These are phyloP conservation scores for Aspergillus sp. DNA, from an alignment of 2,329 filamentous ascomycete species.

Conservation along the genomic window DNA sequence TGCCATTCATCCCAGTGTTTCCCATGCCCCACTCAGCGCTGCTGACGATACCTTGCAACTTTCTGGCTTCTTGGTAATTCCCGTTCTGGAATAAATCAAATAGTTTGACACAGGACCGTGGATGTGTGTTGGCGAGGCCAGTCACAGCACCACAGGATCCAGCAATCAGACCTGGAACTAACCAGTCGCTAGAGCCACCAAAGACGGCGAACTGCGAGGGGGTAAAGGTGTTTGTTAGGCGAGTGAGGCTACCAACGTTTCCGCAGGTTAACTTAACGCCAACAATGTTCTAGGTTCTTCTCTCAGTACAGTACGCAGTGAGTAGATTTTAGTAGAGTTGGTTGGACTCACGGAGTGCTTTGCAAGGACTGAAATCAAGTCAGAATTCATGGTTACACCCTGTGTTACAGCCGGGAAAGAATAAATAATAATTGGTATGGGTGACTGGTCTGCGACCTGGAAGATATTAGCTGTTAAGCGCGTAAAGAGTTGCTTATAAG, in stretches of 20 bases:
- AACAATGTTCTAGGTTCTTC: slow-evolving; percentile 55
- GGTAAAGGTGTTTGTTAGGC: slow-evolving; percentile 57
- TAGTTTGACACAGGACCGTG: slow-evolving; percentile 53
- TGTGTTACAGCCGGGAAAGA: slow-evolving; percentile 64
- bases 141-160: slow-evolving; percentile 72
- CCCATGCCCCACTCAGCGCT: not conserved
- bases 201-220: slow-evolving; percentile 69
- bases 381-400: slow-evolving; percentile 59
- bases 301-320: no score
- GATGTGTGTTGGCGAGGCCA: slow-evolving; percentile 69
- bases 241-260: slow-evolving; percentile 63
- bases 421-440: slow-evolving; percentile 55
- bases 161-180: slow-evolving; percentile 66
- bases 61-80: not conserved
- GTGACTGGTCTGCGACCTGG: not conserved
- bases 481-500: not conserved
- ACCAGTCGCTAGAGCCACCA: slow-evolving; percentile 73
- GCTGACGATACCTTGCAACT: not conserved
- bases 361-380: slow-evolving; percentile 54
- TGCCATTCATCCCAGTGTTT: not conserved
- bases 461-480: not conserved
- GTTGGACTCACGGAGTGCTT: slow-evolving; percentile 14
- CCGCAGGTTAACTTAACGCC: slow-evolving; percentile 66
- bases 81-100: slow-evolving; percentile 5
- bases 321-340: no score